Evolutionary conservation across 352 stramenopile species (phyloP).

Genomic region (Blastocystis sp.): DNA sequence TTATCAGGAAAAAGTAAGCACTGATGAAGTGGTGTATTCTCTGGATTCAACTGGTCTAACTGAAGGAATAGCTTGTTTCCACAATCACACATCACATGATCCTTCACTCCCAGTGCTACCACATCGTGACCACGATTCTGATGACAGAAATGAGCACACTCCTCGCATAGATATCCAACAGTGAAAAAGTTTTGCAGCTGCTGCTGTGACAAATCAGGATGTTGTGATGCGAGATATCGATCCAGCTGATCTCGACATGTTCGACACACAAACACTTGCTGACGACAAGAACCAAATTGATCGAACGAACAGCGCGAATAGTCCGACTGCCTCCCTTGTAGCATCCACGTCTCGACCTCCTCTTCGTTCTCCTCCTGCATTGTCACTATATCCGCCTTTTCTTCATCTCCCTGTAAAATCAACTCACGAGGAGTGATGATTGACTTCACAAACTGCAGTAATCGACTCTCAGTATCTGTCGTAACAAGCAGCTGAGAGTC

Average conservation of each 20-base stretch:
- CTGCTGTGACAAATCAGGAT: neutral
- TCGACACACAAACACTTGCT: slow-evolving; percentile 63
- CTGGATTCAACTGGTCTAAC: neutral
- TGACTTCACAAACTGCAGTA: neutral
- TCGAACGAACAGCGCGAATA: slow-evolving; percentile 30
- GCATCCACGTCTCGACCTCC: slow-evolving; percentile 34
- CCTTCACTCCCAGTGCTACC: slow-evolving; percentile 56
- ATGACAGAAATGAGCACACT: slow-evolving; percentile 62
- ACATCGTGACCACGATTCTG: slow-evolving; percentile 56
- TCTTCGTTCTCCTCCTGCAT: neutral
- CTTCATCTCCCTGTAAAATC: neutral
- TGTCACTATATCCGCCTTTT: neutral
- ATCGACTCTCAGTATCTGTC: neutral
- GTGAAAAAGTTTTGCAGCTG: neutral
- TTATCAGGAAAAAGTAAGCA: slow-evolving; percentile 23
- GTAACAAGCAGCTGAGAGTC: neutral
- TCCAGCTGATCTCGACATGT: slow-evolving; percentile 58
- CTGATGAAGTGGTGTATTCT: neutral
- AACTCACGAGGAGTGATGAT: neutral
- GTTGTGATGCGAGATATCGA: neutral
- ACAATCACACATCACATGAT: slow-evolving; percentile 55
- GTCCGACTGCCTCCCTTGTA: neutral
- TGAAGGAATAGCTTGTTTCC: slow-evolving; percentile 52
- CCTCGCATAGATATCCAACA: slow-evolving; percentile 49
- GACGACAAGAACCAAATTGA: neutral